These are phyloP conservation scores for Jackrogersella multiformis DNA, from an alignment of 495 filamentous ascomycete species.

Conservation along the genomic window DNA sequence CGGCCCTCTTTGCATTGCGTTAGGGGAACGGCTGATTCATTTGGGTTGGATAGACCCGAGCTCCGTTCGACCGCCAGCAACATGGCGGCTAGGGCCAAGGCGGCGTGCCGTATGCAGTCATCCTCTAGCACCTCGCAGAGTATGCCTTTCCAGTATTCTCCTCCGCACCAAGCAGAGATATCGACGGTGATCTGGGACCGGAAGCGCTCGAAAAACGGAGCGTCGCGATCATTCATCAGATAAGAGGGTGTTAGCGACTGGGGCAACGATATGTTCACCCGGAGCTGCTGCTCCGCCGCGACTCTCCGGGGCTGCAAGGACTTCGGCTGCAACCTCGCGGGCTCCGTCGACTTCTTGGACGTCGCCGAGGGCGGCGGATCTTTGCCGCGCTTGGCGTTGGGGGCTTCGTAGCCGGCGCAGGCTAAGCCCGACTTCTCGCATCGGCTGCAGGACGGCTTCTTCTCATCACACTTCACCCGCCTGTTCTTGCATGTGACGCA, in stretches of 20 bases:
- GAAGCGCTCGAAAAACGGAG: slow-evolving; percentile 40
- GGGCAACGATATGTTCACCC: slow-evolving; percentile 5
- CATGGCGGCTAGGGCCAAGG: slow-evolving; percentile 32
- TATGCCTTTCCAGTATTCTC: slow-evolving; percentile 31
- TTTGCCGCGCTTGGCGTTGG: slow-evolving; percentile 7
- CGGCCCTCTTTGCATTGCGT: slow-evolving; percentile 27
- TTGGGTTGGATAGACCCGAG: background rate
- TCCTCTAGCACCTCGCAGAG: slow-evolving; percentile 27
- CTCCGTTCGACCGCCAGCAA: slow-evolving; percentile 24
- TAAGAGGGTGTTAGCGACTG: slow-evolving; percentile 28
- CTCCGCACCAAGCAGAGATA: slow-evolving; percentile 32
- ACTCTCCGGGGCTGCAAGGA: slow-evolving; percentile 4
- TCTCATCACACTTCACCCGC: slow-evolving; percentile 67
- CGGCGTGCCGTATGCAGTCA: slow-evolving; percentile 29
- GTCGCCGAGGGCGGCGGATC: background rate
- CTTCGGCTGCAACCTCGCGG: slow-evolving; percentile 7
- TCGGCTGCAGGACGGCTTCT: slow-evolving; percentile 62
- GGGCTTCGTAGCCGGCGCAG: slow-evolving; percentile 63
- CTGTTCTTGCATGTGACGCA: slow-evolving; percentile 48
- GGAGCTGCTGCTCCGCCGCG: background rate
- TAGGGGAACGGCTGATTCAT: background rate
- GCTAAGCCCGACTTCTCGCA: slow-evolving; percentile 62
- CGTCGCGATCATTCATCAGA: slow-evolving; percentile 38
- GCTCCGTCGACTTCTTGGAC: background rate
- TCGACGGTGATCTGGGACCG: slow-evolving; percentile 23